Evolutionary conservation across 1,284 basidiomycete species (phyloP), one percentile per base, ranked within the genome.

Genomic region (Pseudozyma hubeiensis): DNA sequence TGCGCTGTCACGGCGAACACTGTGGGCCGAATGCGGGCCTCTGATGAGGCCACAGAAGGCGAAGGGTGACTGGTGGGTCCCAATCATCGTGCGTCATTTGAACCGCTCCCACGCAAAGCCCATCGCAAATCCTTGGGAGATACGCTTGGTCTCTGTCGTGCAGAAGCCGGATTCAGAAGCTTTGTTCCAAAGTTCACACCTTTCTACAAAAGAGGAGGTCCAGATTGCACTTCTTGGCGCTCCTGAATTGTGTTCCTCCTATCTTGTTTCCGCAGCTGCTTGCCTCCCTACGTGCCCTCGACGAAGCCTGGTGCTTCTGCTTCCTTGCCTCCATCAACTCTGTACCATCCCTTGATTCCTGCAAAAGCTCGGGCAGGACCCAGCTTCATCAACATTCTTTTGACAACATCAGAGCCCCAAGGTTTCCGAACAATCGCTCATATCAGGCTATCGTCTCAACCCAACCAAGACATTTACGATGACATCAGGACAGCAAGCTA

Each of bases 221-320:
- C 24, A 24, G 24, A 37, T 37, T 14, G 35, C 35, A 37, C 14
- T 9, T 14, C 35, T 10, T 37, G 9, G 35, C 14, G 35, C 24
- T 24, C 35, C 8, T 37, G 35, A 4, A 10, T 14, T 10, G 40
- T 14, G 10, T 41, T 16, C 40, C 11, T 16, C 40, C 40, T 41
- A 3, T 41, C 16, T 16, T 37, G 10, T 37, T 10, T 37, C 35
- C 8, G 35, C 35, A 37, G 35, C 8, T 14, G 35, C 35, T 37
- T 37, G 35, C 14, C 14, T 37, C 5, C 9, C 14, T 14, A 37
- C 35, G 35, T 31, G 33, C 47, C n/a, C 35, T 37, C 37, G 24
- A 50, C 49, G 41, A 53, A 14, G 52, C 52, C 52, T 45, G 52
- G 52, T 35, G 52, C 52, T 53, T 45, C 40, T 33, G 30, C 34